Conservation (phyloP, 495 filamentous ascomycete species). For the Tuber magnatum region DNA sequence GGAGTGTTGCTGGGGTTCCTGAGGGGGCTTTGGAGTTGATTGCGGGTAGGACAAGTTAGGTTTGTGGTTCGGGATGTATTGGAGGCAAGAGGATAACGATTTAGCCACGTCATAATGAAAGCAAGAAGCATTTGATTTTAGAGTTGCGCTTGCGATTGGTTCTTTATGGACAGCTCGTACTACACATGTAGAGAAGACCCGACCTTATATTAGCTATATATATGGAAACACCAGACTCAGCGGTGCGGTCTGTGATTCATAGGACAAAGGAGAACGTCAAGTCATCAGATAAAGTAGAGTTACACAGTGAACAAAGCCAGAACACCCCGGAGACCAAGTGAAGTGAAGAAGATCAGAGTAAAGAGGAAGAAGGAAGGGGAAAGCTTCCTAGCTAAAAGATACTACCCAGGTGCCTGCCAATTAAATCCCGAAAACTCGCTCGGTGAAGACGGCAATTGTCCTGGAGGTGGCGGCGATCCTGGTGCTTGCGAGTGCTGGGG, state of each 20-base stretch:
- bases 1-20: slow-evolving; percentile 45
- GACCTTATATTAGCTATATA: slow-evolving; percentile 1
- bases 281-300: not conserved
- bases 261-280: slow-evolving; percentile 3
- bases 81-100: not conserved
- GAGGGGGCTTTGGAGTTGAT: slow-evolving; percentile 36
- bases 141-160: not conserved
- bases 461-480: not conserved
- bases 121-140: not conserved
- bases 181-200: not conserved
- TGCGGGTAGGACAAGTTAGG: not conserved
- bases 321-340: slow-evolving; percentile 2
- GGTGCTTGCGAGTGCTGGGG: not conserved
- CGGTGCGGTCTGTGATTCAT: not conserved
- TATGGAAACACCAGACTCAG: not conserved
- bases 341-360: not conserved
- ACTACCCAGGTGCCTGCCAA: not conserved
- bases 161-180: not conserved
- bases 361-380: not conserved
- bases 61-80: not conserved
- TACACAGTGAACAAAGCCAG: not conserved
- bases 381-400: not conserved
- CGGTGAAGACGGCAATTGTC: not conserved
- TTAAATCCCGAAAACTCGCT: not conserved
- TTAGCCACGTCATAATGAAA: not conserved